phyloP scores from a whole-genome alignment of 208 protist species.

The Leishmania tarentolae region DNA sequence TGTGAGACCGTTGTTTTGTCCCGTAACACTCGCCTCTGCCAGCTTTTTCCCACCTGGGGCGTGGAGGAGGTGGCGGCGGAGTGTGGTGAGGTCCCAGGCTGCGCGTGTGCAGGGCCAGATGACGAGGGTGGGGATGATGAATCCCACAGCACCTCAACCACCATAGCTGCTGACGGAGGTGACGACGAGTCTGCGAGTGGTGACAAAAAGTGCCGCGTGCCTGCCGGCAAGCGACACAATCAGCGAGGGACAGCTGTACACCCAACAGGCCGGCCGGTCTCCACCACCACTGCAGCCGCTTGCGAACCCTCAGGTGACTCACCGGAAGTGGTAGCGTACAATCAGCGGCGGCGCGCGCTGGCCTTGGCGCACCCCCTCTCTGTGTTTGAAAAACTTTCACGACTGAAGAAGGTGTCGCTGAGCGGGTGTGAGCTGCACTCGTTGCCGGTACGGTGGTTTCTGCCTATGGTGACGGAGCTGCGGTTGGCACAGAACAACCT shows the following conservation, averaged over 20 bases:
- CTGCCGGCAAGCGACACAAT: background rate
- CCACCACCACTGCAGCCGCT: background rate
- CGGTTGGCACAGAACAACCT: constrained; percentile 76
- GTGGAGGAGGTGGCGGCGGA: constrained; percentile 12
- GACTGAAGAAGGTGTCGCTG: constrained; percentile 81
- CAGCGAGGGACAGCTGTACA: background rate
- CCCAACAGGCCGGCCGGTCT: background rate
- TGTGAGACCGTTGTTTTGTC: constrained; percentile 84
- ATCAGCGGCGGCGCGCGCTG: constrained; percentile 10
- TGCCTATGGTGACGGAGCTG: constrained; percentile 79
- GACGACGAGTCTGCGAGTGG: background rate
- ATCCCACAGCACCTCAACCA: background rate
- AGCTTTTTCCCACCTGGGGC: constrained; percentile 21
- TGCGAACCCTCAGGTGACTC: constrained; percentile 7
- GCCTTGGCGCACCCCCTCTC: constrained; percentile 68
- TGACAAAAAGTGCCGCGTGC: background rate
- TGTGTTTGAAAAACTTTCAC: constrained; percentile 63
- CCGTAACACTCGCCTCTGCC: constrained; percentile 60
- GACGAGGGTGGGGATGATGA: constrained; percentile 9
- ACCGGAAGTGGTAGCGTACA: constrained; percentile 14
- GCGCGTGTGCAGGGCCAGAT: constrained; percentile 4
- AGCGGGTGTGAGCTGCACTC: constrained; percentile 67
- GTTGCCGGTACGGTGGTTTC: constrained; percentile 76
- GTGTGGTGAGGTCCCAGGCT: constrained; percentile 5
- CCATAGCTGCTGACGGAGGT: background rate